Percentiles rank a stretch among this genome's conserved stretches.
Conservation (phyloP, 371 early-diverging fungal genomes). For the Mucor plumbeus region DNA sequence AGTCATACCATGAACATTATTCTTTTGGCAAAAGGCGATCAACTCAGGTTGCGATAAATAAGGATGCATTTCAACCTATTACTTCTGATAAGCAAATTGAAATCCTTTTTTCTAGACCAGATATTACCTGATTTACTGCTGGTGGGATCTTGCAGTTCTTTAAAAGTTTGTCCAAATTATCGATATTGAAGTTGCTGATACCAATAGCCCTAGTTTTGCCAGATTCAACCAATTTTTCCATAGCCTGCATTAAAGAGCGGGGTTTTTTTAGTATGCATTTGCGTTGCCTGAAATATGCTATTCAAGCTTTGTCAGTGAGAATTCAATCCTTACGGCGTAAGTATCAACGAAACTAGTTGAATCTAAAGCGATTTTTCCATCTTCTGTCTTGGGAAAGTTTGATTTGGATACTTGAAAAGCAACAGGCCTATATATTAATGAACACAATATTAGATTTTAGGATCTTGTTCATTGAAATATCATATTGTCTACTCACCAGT, state of each 20-base stretch:
- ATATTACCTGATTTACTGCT: slow-evolving; percentile 66
- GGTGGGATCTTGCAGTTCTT: slow-evolving; percentile 60
- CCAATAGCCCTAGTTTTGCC: slow-evolving; percentile 64
- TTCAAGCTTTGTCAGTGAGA: slow-evolving; percentile 14
- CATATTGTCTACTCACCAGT: slow-evolving; percentile 45
- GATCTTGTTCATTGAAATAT: not conserved
- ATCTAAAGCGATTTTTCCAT: slow-evolving; percentile 34
- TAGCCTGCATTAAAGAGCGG: slow-evolving; percentile 33
- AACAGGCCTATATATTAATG: slow-evolving; percentile 31
- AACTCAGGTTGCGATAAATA: slow-evolving; percentile 80
- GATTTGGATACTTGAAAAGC: slow-evolving; percentile 37
- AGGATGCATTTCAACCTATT: slow-evolving; percentile 85
- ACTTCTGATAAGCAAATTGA: not conserved
- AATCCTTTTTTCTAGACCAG: not conserved
- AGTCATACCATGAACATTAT: slow-evolving; percentile 33
- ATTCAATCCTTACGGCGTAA: slow-evolving; percentile 43
- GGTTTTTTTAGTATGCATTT: slow-evolving; percentile 29
- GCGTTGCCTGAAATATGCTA: slow-evolving; percentile 7
- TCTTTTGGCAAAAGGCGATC: slow-evolving; percentile 60
- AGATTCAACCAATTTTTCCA: slow-evolving; percentile 64
- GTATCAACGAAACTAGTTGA: slow-evolving; percentile 47
- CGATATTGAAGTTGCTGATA: slow-evolving; percentile 64
- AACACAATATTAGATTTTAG: not conserved
- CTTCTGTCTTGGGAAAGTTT: slow-evolving; percentile 32
- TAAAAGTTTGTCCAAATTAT: slow-evolving; percentile 55